Evolutionary conservation across 148 eudicot genomes (phyloP).

Genomic region (Gaultheria prostrata): DNA sequence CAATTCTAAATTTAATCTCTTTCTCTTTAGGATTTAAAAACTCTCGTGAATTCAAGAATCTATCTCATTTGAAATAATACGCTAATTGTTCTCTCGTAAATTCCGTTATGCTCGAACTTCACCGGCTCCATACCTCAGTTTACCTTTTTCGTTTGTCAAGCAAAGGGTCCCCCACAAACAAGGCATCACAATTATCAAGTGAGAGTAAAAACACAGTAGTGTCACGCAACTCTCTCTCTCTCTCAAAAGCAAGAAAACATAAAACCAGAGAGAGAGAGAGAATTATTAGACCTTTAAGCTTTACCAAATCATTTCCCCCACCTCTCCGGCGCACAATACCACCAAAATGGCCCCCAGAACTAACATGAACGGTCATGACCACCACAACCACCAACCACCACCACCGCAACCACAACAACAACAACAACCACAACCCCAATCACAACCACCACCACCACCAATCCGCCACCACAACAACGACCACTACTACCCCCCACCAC

Average conservation of each 20-base stretch:
- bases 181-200: not conserved
- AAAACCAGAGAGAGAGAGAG: not conserved
- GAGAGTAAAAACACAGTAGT: not conserved
- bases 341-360: slow-evolving; percentile 7
- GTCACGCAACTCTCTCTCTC: not conserved
- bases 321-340: not conserved
- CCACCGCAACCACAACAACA: not conserved
- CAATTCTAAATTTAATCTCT: too few species aligned
- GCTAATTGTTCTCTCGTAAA: too few species aligned
- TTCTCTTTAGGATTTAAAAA: too few species aligned
- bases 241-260: slow-evolving; percentile 9
- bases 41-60: too few species aligned
- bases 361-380: slow-evolving; percentile 8
- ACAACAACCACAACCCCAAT: not conserved
- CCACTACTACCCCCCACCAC: slow-evolving; percentile 45
- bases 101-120: not conserved
- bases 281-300: not conserved
- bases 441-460: slow-evolving; percentile 10
- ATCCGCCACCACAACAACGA: slow-evolving; percentile 21
- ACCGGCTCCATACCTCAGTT: not conserved
- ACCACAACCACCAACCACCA: not conserved
- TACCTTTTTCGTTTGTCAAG: not conserved
- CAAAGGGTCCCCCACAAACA: not conserved
- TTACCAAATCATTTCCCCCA: not conserved
- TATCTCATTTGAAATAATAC: too few species aligned